Conservation (phyloP, 306 rosid genomes). For the Aeschynomene evenia region DNA sequence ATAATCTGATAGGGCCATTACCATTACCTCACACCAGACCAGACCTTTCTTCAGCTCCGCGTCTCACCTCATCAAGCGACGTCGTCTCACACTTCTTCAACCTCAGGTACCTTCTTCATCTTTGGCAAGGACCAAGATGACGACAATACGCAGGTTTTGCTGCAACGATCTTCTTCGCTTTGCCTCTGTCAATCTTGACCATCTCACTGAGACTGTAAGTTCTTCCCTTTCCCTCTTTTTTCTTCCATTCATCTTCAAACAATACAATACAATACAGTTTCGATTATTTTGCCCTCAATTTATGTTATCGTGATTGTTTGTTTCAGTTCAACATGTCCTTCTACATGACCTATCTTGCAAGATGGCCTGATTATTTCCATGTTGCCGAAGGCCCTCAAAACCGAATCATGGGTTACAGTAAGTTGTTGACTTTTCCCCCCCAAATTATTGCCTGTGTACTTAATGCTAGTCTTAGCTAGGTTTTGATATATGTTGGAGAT, state of each 20-base stretch:
- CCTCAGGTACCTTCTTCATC: too few species aligned
- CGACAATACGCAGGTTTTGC: constrained; percentile 91
- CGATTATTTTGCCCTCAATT: neutral
- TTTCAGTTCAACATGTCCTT: constrained; percentile 93
- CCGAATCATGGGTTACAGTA: constrained; percentile 94
- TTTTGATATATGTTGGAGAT: neutral
- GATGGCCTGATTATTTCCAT: constrained; percentile 98
- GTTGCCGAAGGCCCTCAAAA: constrained; percentile 85
- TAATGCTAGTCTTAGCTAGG: neutral
- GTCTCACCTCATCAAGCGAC: too few species aligned
- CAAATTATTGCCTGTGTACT: neutral
- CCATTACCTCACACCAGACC: too few species aligned
- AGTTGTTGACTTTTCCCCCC: constrained; percentile 25
- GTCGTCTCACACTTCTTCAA: too few species aligned
- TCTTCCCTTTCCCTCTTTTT: neutral
- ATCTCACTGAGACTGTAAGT: constrained; percentile 90
- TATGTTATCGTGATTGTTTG: neutral
- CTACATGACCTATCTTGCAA: constrained; percentile 94
- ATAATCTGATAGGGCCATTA: too few species aligned
- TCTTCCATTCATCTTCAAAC: neutral
- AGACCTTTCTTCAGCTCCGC: too few species aligned
- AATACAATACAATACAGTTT: neutral
- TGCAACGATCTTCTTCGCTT: constrained; percentile 97
- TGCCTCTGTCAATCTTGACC: constrained; percentile 82
- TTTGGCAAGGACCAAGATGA: constrained; percentile 43